Evolutionary conservation across 192 early-diverging fungal genomes (phyloP).

Genomic region (Geranomyces variabilis): DNA sequence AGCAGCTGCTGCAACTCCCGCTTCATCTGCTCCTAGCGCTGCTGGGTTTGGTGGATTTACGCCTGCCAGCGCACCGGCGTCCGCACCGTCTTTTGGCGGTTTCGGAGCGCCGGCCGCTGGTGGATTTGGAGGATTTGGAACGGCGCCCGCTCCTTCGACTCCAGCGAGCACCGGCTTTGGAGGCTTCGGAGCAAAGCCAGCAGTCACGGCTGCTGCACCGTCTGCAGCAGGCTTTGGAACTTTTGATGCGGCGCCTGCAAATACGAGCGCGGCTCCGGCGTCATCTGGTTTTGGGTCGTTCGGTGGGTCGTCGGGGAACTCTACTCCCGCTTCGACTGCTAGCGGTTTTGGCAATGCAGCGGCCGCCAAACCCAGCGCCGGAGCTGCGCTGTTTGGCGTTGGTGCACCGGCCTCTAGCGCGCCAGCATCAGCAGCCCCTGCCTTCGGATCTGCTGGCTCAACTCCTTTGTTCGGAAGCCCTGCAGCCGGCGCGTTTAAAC

Average conservation of each 20-base stretch:
- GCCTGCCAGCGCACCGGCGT: background rate
- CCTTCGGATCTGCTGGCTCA: conserved; percentile 5
- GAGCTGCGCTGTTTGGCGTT: conserved; percentile 1
- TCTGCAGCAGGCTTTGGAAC: background rate
- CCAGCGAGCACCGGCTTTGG: background rate
- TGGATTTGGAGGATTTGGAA: conserved; percentile 1
- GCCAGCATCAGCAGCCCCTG: conserved; percentile 1
- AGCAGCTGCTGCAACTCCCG: background rate
- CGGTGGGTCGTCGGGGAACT: background rate
- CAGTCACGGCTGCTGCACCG: background rate
- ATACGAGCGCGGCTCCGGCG: background rate
- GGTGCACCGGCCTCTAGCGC: background rate
- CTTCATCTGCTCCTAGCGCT: conserved; percentile 2
- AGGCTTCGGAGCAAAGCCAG: conserved; percentile 2
- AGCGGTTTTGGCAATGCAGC: background rate
- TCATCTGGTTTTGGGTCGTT: background rate
- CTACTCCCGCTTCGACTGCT: background rate
- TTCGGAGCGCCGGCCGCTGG: background rate
- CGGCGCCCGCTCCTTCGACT: background rate
- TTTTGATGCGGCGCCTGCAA: background rate
- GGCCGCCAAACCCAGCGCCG: background rate
- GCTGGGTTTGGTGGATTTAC: background rate
- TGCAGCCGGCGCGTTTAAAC: conserved; percentile 9
- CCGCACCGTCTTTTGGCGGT: background rate
- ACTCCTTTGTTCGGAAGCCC: conserved; percentile 3